Percentiles rank a stretch among this genome's conserved stretches.
phyloP scores from a whole-genome alignment of 2,329 filamentous ascomycete genomes.

The Ophiostoma novo-ulmi region DNA sequence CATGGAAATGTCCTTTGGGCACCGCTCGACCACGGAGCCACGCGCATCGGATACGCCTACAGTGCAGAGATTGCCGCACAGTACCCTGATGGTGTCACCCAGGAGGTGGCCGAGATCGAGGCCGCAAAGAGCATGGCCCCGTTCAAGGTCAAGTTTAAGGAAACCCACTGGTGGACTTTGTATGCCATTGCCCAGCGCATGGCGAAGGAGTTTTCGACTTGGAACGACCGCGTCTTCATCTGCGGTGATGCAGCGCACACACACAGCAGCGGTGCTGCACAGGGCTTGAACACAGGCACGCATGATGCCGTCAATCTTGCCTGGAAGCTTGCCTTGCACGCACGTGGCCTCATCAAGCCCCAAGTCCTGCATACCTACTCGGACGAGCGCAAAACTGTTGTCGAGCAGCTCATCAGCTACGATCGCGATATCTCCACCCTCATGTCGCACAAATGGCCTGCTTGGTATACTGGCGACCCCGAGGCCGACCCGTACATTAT shows the following conservation, averaged over 20 bases:
- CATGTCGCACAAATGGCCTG: slow-evolving; percentile 40
- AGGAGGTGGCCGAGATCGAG: slow-evolving; percentile 51
- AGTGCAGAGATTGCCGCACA: slow-evolving; percentile 39
- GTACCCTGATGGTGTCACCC: slow-evolving; percentile 34
- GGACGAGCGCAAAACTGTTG: slow-evolving; percentile 36
- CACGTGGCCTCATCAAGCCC: slow-evolving; percentile 23
- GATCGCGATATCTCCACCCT: slow-evolving; percentile 34
- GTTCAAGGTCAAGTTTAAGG: slow-evolving; percentile 39
- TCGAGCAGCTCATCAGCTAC: slow-evolving; percentile 38
- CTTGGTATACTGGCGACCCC: slow-evolving; percentile 35
- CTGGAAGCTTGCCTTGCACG: slow-evolving; percentile 41
- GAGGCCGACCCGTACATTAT: slow-evolving; percentile 44
- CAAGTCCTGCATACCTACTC: slow-evolving; percentile 38
- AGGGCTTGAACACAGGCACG: slow-evolving; percentile 54
- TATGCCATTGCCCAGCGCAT: slow-evolving; percentile 50
- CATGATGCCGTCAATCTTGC: slow-evolving; percentile 52
- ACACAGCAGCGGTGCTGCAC: slow-evolving; percentile 58
- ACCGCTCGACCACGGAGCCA: slow-evolving; percentile 48
- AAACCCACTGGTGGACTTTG: slow-evolving; percentile 53
- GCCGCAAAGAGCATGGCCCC: slow-evolving; percentile 42
- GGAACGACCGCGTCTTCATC: slow-evolving; percentile 45
- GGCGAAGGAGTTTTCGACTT: slow-evolving; percentile 52
- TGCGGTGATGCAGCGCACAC: slow-evolving; percentile 49
- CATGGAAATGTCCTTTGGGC: slow-evolving; percentile 54
- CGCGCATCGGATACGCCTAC: slow-evolving; percentile 50